Base-by-base conservation (phyloP, 2,329 filamentous ascomycete genomes). In the Xylaria multiplex region DNA sequence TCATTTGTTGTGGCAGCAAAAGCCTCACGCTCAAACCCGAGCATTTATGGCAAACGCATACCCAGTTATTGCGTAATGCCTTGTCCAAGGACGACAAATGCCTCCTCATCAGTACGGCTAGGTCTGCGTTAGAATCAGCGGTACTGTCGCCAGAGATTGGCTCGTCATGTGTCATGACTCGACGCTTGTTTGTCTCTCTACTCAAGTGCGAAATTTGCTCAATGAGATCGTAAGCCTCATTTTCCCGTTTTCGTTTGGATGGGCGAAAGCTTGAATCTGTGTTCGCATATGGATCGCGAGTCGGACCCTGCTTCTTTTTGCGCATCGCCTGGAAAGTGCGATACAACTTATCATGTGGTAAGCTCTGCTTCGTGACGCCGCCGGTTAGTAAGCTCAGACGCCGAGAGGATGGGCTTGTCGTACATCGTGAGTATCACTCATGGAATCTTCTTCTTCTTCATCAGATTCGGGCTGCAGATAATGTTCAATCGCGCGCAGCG, bases 11-110 rank as follows among this genome's bases (percentile, higher is more conserved):
- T 22, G 59, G 59, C 50, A 62, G 2, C 7, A 50, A 32, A 27
- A 62, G 59, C 27, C 59, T 55, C 49, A 62, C 59, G 24, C 59
- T 62, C 19, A 62, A 19, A 3, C 59, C 49, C 19, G 59, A 62
- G 27, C 50, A 62, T 1, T 49, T 56, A 22, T 42, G 50, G 13
- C 59, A 56, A 9, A 62, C 59, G 37, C 59, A 62, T 7, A 19
- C 24, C 59, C 59, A 62, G 13, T 49, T 50, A 49, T 2, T 62
- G 24, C 52, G n/a, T n/a, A 62, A 56, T 11, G 9, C 50, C 1
- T 56, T 14, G n/a, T 62, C 9, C 5, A 62, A 13, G 0, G 50
- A 56, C 50, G 49, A 19, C 27, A 19, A 56, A 14, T 62, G 50
- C 49, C 27, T 62, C 40, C 59, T 62, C 59, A 24, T 56, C 53